Conservation (phyloP, 1,284 basidiomycete species). For the Malassezia pachydermatis region DNA sequence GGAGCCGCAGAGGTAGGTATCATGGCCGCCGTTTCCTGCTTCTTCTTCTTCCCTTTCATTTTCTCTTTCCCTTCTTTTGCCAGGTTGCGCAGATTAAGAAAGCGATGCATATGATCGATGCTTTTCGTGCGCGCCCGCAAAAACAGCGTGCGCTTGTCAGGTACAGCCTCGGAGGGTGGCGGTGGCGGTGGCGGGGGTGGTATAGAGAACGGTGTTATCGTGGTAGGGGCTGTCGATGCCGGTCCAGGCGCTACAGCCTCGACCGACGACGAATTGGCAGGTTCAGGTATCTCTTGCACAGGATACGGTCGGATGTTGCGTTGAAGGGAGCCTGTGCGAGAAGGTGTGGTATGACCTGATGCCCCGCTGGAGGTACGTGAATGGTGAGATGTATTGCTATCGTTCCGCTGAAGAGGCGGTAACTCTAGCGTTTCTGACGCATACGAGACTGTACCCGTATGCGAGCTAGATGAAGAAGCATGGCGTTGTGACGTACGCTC, state of each 20-base stretch:
- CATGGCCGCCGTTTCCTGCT: too few species aligned
- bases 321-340: slow-evolving; percentile 5
- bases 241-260: background rate
- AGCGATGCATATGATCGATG: slow-evolving; percentile 15
- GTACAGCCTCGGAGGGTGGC: background rate
- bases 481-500: background rate
- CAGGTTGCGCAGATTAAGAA: slow-evolving; percentile 10
- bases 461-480: background rate
- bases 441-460: too few species aligned
- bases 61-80: slow-evolving; percentile 4
- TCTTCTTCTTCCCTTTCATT: too few species aligned
- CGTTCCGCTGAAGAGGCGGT: slow-evolving; percentile 2
- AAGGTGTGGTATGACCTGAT: background rate
- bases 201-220: background rate
- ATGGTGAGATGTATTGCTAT: slow-evolving; percentile 4
- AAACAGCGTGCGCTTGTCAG: slow-evolving; percentile 10
- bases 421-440: background rate
- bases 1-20: too few species aligned
- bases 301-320: background rate
- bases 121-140: slow-evolving; percentile 18
- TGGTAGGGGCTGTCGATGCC: too few species aligned
- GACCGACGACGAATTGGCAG: background rate
- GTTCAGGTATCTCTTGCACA: slow-evolving; percentile 7
- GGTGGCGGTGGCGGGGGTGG: slow-evolving; percentile 1
- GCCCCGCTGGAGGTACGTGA: slow-evolving; percentile 12